Evolutionary conservation across 225 moss, liverwort and hornwort genomes (phyloP), one percentile per base, ranked within the genome.

Genomic region (Ulota crispa): DNA sequence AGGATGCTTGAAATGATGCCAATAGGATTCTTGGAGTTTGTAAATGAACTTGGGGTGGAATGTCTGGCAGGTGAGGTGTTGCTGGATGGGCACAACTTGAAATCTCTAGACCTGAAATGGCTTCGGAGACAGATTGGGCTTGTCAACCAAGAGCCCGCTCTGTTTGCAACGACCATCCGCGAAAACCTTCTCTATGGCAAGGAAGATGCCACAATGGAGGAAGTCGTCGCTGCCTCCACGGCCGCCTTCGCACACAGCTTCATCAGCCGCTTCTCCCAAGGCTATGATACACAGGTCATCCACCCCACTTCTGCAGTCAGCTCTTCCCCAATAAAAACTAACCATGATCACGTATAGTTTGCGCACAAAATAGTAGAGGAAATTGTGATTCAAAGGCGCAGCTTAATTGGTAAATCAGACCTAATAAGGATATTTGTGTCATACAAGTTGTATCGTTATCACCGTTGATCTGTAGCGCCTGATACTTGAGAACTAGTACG

Each of bases 111-210:
- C 30, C 85, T 89, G 32, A 89, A 72, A 31, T 91, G 87, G 86
- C 83, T 91, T 68, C 87, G 91, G 68, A 80, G 83, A 55, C 89
- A 89, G 69, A 87, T 87, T 12, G 91, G 91, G 11, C 77, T 89
- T 11, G 89, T 91, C 34, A 89, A 85, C 77, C 91, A 91, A 70
- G 91, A 91, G 82, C 89, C 91, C 28, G 88, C 91, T 59, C 65
- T 91, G 26, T 89, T 91, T 70, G 89, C 85, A 62, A 87, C 85
- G 4, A 85, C 75, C 72, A 85, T 91, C 55, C 89, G 79, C 23
- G 89, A 89, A 27, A 89, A 91, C 69, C 87, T 91, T 64, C 75
- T 91, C 2, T 84, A 89, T 42, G 91, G 93, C 14, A 91, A 89
- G 68, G 82, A 78, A 64, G 84, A 79, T 69, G 87, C 82, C 57